These are phyloP conservation scores for Logfia minima DNA, from an alignment of 129 eudicot species.

Conservation along the genomic window DNA sequence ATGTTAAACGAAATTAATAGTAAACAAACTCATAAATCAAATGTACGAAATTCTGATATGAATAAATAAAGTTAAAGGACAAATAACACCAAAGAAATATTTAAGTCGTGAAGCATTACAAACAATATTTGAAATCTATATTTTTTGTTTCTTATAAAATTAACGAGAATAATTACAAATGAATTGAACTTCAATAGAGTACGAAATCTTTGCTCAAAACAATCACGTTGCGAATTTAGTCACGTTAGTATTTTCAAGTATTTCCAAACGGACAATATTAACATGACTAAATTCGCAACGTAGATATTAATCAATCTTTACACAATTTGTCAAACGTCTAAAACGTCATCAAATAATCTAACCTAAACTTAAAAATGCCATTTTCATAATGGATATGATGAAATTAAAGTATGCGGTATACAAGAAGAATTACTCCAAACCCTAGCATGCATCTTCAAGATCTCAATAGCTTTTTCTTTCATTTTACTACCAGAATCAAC, in stretches of 20 bases:
- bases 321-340: slow-evolving; percentile 12
- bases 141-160: background rate
- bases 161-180: slow-evolving; percentile 7
- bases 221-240: slow-evolving; percentile 5
- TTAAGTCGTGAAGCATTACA: background rate
- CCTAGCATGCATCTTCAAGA: slow-evolving; percentile 56
- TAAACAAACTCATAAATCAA: background rate
- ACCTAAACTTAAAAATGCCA: slow-evolving; percentile 9
- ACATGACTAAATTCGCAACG: slow-evolving; percentile 18
- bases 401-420: slow-evolving; percentile 36
- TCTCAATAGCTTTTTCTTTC: slow-evolving; percentile 61
- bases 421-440: slow-evolving; percentile 64
- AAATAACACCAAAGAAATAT: background rate
- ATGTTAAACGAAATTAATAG: background rate
- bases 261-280: background rate
- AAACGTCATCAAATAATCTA: slow-evolving; percentile 17
- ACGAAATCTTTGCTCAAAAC: slow-evolving; percentile 16
- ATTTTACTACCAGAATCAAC: slow-evolving; percentile 54
- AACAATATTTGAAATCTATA: background rate
- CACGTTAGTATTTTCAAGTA: background rate
- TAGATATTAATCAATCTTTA: background rate
- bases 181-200: slow-evolving; percentile 15
- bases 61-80: background rate
- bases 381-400: slow-evolving; percentile 49
- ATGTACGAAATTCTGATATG: too few relatives aligned